Base-by-base conservation (phyloP, 1,139 yeast genomes). In the Chernovozyma aurita region DNA sequence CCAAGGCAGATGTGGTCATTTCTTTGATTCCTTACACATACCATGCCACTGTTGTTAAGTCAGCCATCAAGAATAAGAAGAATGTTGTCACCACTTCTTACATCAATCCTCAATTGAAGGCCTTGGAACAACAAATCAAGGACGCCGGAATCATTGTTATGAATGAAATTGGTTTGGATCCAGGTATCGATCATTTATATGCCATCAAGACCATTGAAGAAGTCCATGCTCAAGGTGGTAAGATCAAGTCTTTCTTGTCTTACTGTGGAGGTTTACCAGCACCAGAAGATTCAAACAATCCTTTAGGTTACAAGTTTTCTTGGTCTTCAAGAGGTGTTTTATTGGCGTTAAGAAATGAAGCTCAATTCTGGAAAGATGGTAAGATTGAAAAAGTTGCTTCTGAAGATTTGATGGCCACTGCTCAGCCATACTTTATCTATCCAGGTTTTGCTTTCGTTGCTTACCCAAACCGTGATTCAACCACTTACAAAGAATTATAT, bases 191-290 rank as follows among this genome's bases (percentile, higher is more conserved):
- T 65, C 98, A 92, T 69, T 78, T 92, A 65, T 92, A 92, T 60
- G 98, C 98, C 39, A 95, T 92, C 60, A 92, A 92, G 78, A 86
- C 97, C 50, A 86, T 92, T 59, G 95, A 87, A 61, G 98, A 92
- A 68, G 97, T 92, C 42, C 98, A 92, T 72, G 70, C 74, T 49
- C 76, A 76, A 28, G 88, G 88, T 48, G 98, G 98, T 61, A 86
- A 92, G 72, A 85, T 92, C 66, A 85, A 77, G 60, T 83, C 95
- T 18, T 92, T 92, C 78, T 72, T 90, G 53, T 86, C 96, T 11
- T 92, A 87, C 80, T 92, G 98, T 69, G 98, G 98, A 65, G 98
- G 98, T 51, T 76, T 92, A 57, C 97, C 97, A 50, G 94, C 98
- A 22, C 97, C 98, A 47, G 97, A 92, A 70, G 78, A 81, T 63